Evolutionary conservation across 1,284 basidiomycete species (phyloP), one percentile per base, ranked within the genome.

Genomic region (Athelia sp.): DNA sequence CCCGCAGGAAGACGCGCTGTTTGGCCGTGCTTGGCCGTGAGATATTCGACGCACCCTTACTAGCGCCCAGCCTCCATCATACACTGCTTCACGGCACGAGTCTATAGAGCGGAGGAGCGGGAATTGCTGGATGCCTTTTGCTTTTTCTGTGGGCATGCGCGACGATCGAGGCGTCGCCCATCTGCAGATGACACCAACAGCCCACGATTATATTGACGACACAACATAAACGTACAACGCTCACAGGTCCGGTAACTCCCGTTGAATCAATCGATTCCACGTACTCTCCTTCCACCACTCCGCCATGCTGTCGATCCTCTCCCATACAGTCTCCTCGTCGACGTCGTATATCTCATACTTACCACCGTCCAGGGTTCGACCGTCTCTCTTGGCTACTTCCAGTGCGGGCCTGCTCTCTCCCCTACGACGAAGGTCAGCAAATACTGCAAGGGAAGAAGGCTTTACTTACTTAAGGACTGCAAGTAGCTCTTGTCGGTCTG

Each of bases 261-360:
- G 75, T 55, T 84, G 79, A 55, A 93, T 84, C 51, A 97, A 68
- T 52, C 93, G 75, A 53, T 79, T 83, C 85, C 91, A 97, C 46
- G 90, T 90, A 56, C 82, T 89, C 62, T 95, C 92, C 62, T 84
- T 91, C 93, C 94, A 97, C 90, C 90, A 92, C 35, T 91, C 90
- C 35, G 90, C 86, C 81, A 94, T 85, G 47, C 74, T 74, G 53
- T 84, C 77, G 32, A 93, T 83, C 38, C 81, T 74, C 46, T 86
- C 85, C 84, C 90, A 93, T 10, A 93, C 65, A 1, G 77, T 78
- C 57, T 93, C 88, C 65, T 96, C 94, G 52, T 87, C 83, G 4
- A 93, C 73, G 4, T 88, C 90, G 63, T 96, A 94, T 51, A 92
- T 88, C 60, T 88, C 87, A 63, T 96, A 92, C 59, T 87, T 90